Evolutionary conservation across 345 rosid genomes (phyloP), one percentile per base, ranked within the genome.

Genomic region (Erysimum cheiranthoides): DNA sequence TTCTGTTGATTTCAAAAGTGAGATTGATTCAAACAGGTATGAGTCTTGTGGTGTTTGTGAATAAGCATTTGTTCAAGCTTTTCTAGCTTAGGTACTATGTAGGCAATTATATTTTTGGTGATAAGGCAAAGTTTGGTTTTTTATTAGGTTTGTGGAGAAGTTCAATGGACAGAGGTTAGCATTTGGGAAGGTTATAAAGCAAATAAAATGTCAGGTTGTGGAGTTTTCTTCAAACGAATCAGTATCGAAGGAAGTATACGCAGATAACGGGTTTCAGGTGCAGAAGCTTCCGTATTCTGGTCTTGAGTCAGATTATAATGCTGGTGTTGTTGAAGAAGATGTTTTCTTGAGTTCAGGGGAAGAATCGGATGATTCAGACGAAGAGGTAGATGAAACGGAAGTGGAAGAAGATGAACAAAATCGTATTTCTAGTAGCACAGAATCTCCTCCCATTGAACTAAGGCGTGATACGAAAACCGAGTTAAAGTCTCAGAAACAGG

Each of bases 131-230:
- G 61, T 36, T 72, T 16, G 34, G 9, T 17, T 40, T 63, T 61
- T 30, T 72, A 58, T 71, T 85, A 94, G 98, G 87, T 94, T 94
- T 79, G 85, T 89, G 59, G 82, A 77, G 51, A 74, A 69, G 61
- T 94, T 90, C 78, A 81, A 81, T 31, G 75, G 84, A 79, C 77
- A 82, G 62, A 82, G 67, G 10, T 54, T 94, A 38, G 46, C 74
- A 27, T 94, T 94, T 84, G 97, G 98, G 10, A 90, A 79, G 80
- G 83, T 89, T 80, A 77, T 86, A 71, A 90, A 87, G 87, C 90
- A 80, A 70, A 86, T 94, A 66, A 90, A 78, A 75, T 92, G 95
- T 75, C 84, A 79, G 80, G 73, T 82, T 70, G 39, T 76, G 76
- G 84, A 81, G 32, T 73, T 78, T 39, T 27, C 53, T 43, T 74